These are phyloP conservation scores for Leccinum obscurum DNA, from an alignment of 768 basidiomycete genomes.

Conservation along the genomic window DNA sequence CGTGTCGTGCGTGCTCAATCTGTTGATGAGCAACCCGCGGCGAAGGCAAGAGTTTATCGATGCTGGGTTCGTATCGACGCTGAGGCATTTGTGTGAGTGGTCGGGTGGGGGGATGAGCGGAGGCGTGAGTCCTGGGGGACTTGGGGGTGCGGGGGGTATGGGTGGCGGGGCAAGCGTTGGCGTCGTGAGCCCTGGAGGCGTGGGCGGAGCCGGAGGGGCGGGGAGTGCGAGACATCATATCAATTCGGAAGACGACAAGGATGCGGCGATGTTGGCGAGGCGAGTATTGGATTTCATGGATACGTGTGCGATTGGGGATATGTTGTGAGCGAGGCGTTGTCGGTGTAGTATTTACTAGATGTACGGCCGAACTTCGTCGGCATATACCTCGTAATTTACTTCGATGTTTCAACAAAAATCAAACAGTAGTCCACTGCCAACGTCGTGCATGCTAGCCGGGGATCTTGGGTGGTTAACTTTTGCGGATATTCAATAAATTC, in stretches of 20 bases:
- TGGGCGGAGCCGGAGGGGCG: not conserved
- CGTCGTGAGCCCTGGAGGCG: slow-evolving; percentile 5
- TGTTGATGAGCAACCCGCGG: slow-evolving; percentile 45
- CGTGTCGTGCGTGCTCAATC: slow-evolving; percentile 56
- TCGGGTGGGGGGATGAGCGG: slow-evolving; percentile 16
- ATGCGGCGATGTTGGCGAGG: slow-evolving; percentile 57
- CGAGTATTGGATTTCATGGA: slow-evolving; percentile 54
- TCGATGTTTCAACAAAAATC: too few species aligned
- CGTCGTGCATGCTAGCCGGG: too few species aligned
- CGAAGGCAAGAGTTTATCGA: slow-evolving; percentile 42
- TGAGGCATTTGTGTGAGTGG: slow-evolving; percentile 45
- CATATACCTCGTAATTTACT: too few species aligned
- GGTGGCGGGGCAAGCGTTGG: slow-evolving; percentile 5
- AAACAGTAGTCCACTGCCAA: too few species aligned
- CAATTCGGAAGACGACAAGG: slow-evolving; percentile 57
- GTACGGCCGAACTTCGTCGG: too few species aligned
- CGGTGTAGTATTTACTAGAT: too few species aligned
- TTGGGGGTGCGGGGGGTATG: slow-evolving; percentile 11
- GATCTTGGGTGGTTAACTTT: too few species aligned
- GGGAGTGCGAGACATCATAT: slow-evolving; percentile 32
- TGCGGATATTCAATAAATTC: too few species aligned
- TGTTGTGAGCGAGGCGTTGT: too few species aligned
- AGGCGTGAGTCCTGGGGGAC: slow-evolving; percentile 33
- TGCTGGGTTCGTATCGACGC: slow-evolving; percentile 44
- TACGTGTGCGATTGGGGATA: slow-evolving; percentile 25